Evolutionary conservation across 352 stramenopile species (phyloP).

Genomic region (Phytophthora europaea): DNA sequence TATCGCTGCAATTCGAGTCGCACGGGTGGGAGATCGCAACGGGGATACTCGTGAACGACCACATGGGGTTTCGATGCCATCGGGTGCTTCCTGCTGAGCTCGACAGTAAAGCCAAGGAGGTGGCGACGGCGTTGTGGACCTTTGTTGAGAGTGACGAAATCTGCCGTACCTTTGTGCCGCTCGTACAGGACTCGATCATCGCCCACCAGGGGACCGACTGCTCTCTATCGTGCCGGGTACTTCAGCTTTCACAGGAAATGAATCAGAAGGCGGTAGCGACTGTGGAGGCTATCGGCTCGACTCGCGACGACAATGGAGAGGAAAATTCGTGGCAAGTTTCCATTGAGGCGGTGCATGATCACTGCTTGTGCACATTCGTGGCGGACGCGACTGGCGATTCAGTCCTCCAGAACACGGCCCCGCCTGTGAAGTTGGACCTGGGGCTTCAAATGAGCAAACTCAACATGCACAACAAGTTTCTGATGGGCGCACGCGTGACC

Average conservation of each 20-base stretch:
- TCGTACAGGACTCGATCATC: conserved; percentile 59
- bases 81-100: conserved; percentile 36
- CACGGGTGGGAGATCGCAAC: conserved; percentile 62
- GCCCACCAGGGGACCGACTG: conserved; percentile 39
- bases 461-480: conserved; percentile 51
- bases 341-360: conserved; percentile 62
- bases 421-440: conserved; percentile 31
- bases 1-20: conserved; percentile 49
- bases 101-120: conserved; percentile 26
- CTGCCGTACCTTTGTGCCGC: conserved; percentile 64
- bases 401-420: conserved; percentile 24
- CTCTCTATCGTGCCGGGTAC: conserved; percentile 46
- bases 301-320: conserved; percentile 22
- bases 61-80: conserved; percentile 59
- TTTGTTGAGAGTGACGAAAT: conserved; percentile 70
- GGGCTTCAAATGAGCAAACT: conserved; percentile 46
- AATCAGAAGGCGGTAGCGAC: conserved; percentile 49
- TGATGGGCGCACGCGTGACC: conserved; percentile 33
- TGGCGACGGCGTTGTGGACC: conserved; percentile 60
- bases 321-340: conserved; percentile 57
- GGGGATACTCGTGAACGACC: conserved; percentile 41
- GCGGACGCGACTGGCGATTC: conserved; percentile 33
- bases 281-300: conserved; percentile 49
- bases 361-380: conserved; percentile 59
- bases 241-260: conserved; percentile 43